These are phyloP conservation scores for Hyaloscypha variabilis DNA, from an alignment of 495 filamentous ascomycete genomes.

Conservation along the genomic window DNA sequence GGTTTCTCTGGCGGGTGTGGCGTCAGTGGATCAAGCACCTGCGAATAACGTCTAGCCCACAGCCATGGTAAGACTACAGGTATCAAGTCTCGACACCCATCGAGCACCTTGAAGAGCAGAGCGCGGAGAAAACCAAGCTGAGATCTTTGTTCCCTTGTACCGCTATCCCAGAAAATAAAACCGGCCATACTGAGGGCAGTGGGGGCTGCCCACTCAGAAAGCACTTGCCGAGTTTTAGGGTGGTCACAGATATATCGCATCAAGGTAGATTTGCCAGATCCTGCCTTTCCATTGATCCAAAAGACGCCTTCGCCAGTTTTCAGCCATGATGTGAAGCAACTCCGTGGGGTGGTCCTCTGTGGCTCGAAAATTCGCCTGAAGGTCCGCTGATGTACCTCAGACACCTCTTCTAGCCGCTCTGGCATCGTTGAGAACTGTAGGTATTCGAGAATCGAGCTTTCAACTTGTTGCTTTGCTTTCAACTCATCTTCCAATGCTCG, in stretches of 20 bases:
- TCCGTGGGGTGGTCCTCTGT: conserved; percentile 16
- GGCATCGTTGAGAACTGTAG: conserved; percentile 28
- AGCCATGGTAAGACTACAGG: not conserved
- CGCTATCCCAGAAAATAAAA: conserved; percentile 52
- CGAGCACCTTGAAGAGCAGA: conserved; percentile 43
- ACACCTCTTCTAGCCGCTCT: conserved; percentile 30
- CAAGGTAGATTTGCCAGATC: conserved; percentile 38
- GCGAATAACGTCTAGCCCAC: not conserved
- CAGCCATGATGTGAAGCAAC: conserved; percentile 29
- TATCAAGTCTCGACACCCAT: conserved; percentile 19
- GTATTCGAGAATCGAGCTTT: conserved; percentile 22
- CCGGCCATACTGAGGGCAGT: not conserved
- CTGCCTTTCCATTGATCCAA: conserved; percentile 41
- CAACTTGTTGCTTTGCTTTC: not conserved
- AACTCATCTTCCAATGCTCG: not conserved
- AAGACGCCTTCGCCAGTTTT: conserved; percentile 26
- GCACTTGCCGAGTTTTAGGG: not conserved
- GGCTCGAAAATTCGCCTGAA: conserved; percentile 32
- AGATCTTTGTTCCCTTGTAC: conserved; percentile 41
- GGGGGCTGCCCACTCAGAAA: conserved; percentile 29
- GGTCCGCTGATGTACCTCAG: conserved; percentile 26
- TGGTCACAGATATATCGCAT: conserved; percentile 29
- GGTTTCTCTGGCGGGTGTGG: not conserved
- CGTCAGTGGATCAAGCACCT: not conserved
- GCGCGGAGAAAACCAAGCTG: conserved; percentile 46